These are phyloP conservation scores for Salix arbutifolia DNA, from an alignment of 345 rosid genomes.

Conservation along the genomic window DNA sequence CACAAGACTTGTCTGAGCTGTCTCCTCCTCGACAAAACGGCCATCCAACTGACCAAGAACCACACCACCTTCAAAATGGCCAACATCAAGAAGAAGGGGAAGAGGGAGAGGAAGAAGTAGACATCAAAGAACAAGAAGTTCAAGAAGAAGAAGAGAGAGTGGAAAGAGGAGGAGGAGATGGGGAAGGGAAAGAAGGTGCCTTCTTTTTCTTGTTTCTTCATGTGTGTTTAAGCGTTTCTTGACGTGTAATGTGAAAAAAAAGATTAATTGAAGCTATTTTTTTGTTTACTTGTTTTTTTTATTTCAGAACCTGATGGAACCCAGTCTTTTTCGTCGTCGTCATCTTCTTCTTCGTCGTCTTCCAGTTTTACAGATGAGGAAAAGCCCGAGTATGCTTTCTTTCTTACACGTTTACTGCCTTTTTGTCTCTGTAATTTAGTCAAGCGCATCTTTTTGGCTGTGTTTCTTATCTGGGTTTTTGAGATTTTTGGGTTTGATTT, in stretches of 20 bases:
- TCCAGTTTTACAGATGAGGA: slow-evolving; percentile 43
- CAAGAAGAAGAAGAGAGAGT: slow-evolving; percentile 26
- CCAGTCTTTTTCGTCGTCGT: slow-evolving; percentile 21
- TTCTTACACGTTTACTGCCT: slow-evolving; percentile 10
- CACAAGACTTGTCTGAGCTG: not conserved
- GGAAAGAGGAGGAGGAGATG: slow-evolving; percentile 23
- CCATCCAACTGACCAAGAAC: not conserved
- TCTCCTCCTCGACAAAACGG: slow-evolving; percentile 19
- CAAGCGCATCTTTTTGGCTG: not conserved
- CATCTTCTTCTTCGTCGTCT: not conserved
- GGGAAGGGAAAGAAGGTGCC: slow-evolving; percentile 14
- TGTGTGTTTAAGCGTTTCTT: not conserved
- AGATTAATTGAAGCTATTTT: slow-evolving; percentile 21
- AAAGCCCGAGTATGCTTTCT: slow-evolving; percentile 55
- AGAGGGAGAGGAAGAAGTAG: slow-evolving; percentile 24
- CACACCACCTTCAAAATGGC: not conserved
- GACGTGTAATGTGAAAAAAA: slow-evolving; percentile 11
- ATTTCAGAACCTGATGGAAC: slow-evolving; percentile 57
- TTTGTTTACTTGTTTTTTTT: not conserved
- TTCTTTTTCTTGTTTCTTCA: not conserved
- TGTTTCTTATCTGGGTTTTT: not conserved
- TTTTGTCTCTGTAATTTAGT: slow-evolving; percentile 2
- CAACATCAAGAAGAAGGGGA: not conserved
- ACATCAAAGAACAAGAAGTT: slow-evolving; percentile 27
- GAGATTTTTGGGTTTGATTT: not conserved